Evolutionary conservation across 306 rosid genomes (phyloP).

Genomic region (Abrus pulchellus): DNA sequence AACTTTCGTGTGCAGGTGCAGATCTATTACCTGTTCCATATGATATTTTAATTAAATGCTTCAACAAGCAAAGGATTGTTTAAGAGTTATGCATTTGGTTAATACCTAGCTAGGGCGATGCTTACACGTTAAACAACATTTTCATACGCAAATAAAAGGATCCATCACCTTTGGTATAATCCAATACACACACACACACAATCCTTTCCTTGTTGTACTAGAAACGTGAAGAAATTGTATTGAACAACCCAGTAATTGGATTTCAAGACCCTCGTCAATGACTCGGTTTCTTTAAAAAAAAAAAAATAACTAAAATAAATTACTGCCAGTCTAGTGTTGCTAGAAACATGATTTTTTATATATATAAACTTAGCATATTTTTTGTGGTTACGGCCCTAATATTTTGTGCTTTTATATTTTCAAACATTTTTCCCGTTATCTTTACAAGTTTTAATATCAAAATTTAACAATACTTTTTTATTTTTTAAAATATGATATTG

Average conservation of each 20-base stretch:
- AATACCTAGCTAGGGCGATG: neutral
- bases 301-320: too few species aligned
- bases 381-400: too few species aligned
- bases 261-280: neutral
- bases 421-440: too few species aligned
- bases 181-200: neutral
- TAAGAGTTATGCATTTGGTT: slow-evolving; percentile 18
- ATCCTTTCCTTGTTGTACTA: slow-evolving; percentile 26
- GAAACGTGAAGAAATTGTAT: neutral
- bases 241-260: neutral
- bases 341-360: too few species aligned
- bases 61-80: slow-evolving; percentile 45
- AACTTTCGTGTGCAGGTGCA: slow-evolving; percentile 26
- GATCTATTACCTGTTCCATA: neutral
- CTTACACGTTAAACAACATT: neutral
- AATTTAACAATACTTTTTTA: too few species aligned
- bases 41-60: neutral
- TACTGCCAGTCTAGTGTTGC: too few species aligned
- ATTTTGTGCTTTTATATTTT: too few species aligned
- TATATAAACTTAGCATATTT: too few species aligned
- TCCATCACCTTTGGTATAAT: neutral
- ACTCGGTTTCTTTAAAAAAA: too few species aligned
- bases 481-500: too few species aligned
- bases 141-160: neutral
- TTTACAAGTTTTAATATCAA: too few species aligned